Percentiles rank a stretch among this genome's conserved stretches.
These are phyloP conservation scores for Fusarium vanettenii DNA, from an alignment of 2,329 filamentous ascomycete species.

Conservation along the genomic window DNA sequence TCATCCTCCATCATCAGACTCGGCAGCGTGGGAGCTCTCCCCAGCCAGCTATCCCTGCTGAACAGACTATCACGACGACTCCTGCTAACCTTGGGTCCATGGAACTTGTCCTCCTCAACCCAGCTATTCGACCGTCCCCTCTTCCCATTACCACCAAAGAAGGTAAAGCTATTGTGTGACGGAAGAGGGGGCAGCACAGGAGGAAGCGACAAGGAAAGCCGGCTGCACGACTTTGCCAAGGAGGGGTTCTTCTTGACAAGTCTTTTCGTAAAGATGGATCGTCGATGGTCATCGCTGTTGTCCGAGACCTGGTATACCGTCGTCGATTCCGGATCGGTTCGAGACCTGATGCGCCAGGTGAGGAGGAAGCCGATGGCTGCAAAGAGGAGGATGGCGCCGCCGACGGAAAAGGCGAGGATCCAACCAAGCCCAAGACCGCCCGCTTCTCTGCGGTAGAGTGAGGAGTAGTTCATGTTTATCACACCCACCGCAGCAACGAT, in stretches of 20 bases:
- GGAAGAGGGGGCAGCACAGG: constrained; percentile 50
- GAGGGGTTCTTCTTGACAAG: constrained; percentile 48
- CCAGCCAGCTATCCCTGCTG: constrained; percentile 49
- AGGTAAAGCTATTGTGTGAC: constrained; percentile 45
- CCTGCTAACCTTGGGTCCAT: constrained; percentile 57
- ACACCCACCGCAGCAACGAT: constrained; percentile 22
- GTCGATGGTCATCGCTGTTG: constrained; percentile 20
- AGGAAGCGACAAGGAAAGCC: constrained; percentile 45
- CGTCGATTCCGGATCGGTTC: constrained; percentile 31
- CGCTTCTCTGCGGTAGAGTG: constrained; percentile 12
- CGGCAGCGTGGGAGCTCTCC: constrained; percentile 52
- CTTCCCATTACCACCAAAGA: constrained; percentile 45
- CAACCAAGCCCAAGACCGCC: constrained; percentile 49
- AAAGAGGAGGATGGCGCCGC: constrained; percentile 60
- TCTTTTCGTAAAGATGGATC: constrained; percentile 40
- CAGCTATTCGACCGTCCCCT: constrained; percentile 50
- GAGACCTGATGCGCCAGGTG: constrained; percentile 50
- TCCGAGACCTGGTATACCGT: constrained; percentile 46
- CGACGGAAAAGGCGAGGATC: constrained; percentile 59
- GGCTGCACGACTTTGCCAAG: constrained; percentile 42
- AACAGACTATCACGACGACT: constrained; percentile 44
- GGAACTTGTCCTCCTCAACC: constrained; percentile 64
- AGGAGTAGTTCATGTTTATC: constrained; percentile 20
- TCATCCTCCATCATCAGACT: constrained; percentile 41
- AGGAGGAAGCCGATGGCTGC: constrained; percentile 56